Conservation (phyloP, 345 rosid species). For the Jatropha curcas region DNA sequence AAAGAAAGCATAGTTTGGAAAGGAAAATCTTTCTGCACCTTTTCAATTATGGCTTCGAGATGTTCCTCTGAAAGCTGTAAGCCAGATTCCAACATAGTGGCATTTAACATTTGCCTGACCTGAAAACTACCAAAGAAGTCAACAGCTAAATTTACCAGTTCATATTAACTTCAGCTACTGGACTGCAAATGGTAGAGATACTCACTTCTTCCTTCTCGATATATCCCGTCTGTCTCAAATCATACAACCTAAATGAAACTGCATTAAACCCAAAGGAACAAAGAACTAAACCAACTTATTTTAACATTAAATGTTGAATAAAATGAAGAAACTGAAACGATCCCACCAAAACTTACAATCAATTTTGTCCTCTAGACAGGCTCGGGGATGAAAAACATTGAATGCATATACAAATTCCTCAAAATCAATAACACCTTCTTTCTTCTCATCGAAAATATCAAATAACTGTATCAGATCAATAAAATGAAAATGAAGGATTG, state of each 20-base stretch:
- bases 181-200: neutral
- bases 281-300: neutral
- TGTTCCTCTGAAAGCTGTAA: constrained; percentile 26
- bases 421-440: constrained; percentile 39
- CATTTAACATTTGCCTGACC: constrained; percentile 45
- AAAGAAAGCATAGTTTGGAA: too few relatives aligned
- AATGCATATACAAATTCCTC: constrained; percentile 37
- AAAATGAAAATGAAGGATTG: neutral
- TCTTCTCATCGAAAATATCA: constrained; percentile 41
- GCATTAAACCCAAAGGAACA: constrained; percentile 21
- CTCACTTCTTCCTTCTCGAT: constrained; percentile 47
- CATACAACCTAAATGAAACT: constrained; percentile 45
- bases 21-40: constrained; percentile 13
- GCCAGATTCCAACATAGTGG: constrained; percentile 28
- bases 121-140: constrained; percentile 12
- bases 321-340: neutral
- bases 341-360: constrained; percentile 26
- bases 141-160: neutral
- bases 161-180: too few relatives aligned
- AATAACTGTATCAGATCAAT: constrained; percentile 9
- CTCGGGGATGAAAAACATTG: constrained; percentile 39
- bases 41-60: constrained; percentile 31
- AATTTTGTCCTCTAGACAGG: constrained; percentile 34
- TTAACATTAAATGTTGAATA: constrained; percentile 1
- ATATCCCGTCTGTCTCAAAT: constrained; percentile 39